Evolutionary conservation across 1,284 basidiomycete genomes (phyloP), one percentile per base, ranked within the genome.

Genomic region (Anthracocystis setariae): DNA sequence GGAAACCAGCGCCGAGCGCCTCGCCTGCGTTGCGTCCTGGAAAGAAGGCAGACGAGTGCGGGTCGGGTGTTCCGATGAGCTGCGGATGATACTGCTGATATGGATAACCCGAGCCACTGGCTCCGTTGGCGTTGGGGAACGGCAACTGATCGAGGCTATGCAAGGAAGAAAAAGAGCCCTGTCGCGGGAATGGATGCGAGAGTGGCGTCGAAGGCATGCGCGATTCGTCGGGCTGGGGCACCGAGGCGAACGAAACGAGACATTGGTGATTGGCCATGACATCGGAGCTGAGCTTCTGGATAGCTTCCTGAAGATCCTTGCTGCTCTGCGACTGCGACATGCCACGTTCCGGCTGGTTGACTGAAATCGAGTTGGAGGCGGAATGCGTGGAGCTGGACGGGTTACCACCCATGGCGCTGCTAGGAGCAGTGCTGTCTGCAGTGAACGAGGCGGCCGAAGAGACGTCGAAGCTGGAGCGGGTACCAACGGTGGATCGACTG

Each of bases 251-350:
- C 12, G 68, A 61, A 20, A 81, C 73, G 3, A 78, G 60, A 43
- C 77, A 79, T n/a, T 79, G 77, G 44, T 80, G 77, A 8, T 55
- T 65, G 37, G 59, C 56, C 79, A 81, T 81, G 44, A 74, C 73
- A 33, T 79, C 74, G 21, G 56, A 50, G 47, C 69, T 73, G 39
- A 81, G 74, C 38, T 64, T 64, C 39, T 71, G 67, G 18, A 78
- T 74, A 1, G 76, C 59, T 20, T 79, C 70, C 25, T 52, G 58
- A 5, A 78, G 59, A 37, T 80, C 77, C n/a, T 65, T 69, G 49
- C 48, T 56, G 56, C 73, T 74, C 40, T 71, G 65, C 10, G 73
- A 65, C n/a, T 67, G 61, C 15, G 55, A 27, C 53, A 64, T 59
- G 40, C 60, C 62, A 5, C 69, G 66, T 29, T 71, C 68, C 21